These are phyloP conservation scores for Talaromyces sp. DNA, from an alignment of 2,329 filamentous ascomycete genomes.

Conservation along the genomic window DNA sequence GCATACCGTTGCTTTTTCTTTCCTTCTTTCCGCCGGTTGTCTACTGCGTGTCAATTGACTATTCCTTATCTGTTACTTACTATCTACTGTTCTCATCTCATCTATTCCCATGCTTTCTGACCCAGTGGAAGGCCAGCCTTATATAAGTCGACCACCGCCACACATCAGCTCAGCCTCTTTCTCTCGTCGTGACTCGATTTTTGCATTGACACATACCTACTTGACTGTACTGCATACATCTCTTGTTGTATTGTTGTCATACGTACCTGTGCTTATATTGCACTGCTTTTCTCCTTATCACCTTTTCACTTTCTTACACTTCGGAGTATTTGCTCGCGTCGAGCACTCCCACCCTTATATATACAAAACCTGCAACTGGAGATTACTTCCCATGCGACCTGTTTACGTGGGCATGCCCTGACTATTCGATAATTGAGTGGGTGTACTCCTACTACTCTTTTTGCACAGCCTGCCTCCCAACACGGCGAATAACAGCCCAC, in stretches of 20 bases:
- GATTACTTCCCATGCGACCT: neutral
- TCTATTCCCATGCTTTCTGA: neutral
- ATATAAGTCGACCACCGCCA: conserved; percentile 14
- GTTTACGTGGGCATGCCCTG: neutral
- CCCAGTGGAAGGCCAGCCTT: neutral
- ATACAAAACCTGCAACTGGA: neutral
- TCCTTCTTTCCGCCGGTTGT: neutral
- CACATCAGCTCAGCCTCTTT: conserved; percentile 14
- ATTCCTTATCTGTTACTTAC: neutral
- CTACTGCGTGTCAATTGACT: conserved; percentile 1
- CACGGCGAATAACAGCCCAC: neutral
- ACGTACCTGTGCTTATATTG: neutral
- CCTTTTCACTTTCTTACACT: neutral
- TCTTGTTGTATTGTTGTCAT: neutral
- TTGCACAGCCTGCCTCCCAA: neutral
- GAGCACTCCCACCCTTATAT: neutral
- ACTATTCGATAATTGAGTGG: neutral
- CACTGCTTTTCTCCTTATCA: neutral
- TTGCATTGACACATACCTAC: neutral
- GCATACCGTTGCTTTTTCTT: neutral
- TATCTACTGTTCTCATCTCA: neutral
- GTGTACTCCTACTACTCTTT: conserved; percentile 1
- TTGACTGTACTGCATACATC: neutral
- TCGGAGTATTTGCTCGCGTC: neutral
- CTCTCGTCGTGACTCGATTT: neutral